Evolutionary conservation across 495 filamentous ascomycete genomes (phyloP), one percentile per base, ranked within the genome.

Genomic region (Parachaetomium inaequale): DNA sequence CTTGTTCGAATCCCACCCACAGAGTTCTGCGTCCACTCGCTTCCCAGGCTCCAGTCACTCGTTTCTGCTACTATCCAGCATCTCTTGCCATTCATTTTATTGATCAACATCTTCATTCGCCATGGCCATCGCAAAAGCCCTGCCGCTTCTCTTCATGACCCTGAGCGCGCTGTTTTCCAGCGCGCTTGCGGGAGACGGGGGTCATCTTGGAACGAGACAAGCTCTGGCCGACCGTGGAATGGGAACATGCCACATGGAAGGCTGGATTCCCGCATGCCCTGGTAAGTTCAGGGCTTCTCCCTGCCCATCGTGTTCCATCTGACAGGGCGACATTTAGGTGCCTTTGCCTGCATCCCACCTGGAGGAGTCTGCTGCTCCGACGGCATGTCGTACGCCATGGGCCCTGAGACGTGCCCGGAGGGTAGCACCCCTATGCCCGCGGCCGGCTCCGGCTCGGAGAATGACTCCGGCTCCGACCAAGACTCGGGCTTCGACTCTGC

Each of bases 291-390:
- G 4, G 10, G 7, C 31, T 21, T 6, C 21, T 45, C 8, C 17
- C 17, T 8, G 29, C 14, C 23, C 25, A 26, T 15, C 17, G 7
- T n/a, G 17, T 2, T 21, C n/a, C 4, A 11, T 31, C 19, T 47
- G 11, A 34, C 23, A 31, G 2, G 23, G 5, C 8, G 17, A 40
- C 4, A 2, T 8, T 4, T 36, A 66, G 64, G 64, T 4, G 21
- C 28, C 40, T 59, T 63, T 15, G 10, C 49, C 25, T 66, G 64
- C 50, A 49, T 66, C 21, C 55, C 59, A 4, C 50, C 55, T 0
- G 64, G 64, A 1, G 55, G 49, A 8, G 45, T 59, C 28, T 66
- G 64, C 64, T 66, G 64, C 60, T 55, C 59, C 19, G 59, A 62
- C 32, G 64, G 54, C 17, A 12, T 52, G 6, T 50, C 49, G 1